Evolutionary conservation across 2,329 filamentous ascomycete species (phyloP).

Genomic region (Apiospora koreana): DNA sequence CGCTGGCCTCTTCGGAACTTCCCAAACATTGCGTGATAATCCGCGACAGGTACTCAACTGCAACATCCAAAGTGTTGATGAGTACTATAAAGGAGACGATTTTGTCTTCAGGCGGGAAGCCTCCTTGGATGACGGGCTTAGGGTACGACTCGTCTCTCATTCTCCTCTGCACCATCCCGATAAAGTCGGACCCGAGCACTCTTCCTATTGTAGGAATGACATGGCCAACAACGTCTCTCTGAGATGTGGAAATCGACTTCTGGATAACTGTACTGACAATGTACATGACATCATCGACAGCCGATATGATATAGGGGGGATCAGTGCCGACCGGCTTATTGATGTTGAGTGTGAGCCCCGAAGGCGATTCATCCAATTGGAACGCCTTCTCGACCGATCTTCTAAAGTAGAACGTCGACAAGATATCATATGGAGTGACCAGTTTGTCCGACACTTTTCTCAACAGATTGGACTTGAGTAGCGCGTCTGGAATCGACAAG

Average conservation of each 20-base stretch:
- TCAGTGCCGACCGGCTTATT: conserved; percentile 73
- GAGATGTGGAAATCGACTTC: conserved; percentile 82
- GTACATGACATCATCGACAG: conserved; percentile 99
- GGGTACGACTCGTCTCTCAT: conserved; percentile 97
- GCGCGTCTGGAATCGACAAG: conserved; percentile 69
- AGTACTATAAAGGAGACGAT: conserved; percentile 88
- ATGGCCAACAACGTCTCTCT: conserved; percentile 73
- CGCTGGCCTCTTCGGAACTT: conserved; percentile 38
- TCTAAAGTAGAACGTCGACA: conserved; percentile 96
- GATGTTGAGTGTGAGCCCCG: conserved; percentile 75
- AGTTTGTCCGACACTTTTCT: conserved; percentile 78
- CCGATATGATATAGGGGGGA: conserved; percentile 88
- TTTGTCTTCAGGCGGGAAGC: conserved; percentile 82
- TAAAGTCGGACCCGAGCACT: conserved; percentile 85
- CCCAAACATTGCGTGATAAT: conserved; percentile 74
- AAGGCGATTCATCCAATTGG: conserved; percentile 87
- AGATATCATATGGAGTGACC: conserved; percentile 78
- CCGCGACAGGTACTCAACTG: conserved; percentile 85
- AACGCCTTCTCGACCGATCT: conserved; percentile 97
- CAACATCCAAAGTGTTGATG: conserved; percentile 93
- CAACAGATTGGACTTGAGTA: conserved; percentile 76
- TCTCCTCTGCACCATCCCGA: conserved; percentile 95
- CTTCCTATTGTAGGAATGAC: conserved; percentile 78
- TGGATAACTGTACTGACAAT: conserved; percentile 93
- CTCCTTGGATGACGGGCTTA: conserved; percentile 74